Base-by-base conservation (phyloP, 768 basidiomycete species). In the Lanmaoa rubissima region DNA sequence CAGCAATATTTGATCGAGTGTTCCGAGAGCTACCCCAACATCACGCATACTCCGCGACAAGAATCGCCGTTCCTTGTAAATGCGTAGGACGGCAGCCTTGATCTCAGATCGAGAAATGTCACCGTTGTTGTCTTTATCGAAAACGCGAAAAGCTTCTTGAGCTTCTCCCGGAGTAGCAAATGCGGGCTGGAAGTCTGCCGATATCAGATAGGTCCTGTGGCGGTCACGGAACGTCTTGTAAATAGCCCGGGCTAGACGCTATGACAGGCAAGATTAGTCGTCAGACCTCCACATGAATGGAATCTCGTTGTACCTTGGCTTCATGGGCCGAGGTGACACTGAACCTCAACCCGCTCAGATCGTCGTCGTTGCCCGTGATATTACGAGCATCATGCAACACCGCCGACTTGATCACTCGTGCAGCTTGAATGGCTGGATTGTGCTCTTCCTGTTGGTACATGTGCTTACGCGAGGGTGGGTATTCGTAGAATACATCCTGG, bases 61-160 rank as follows among this genome's bases (percentile, higher is more conserved):
- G 74, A 85, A 85, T 24, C 88, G 80, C 2, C 90, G 84, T 67
- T 92, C 90, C 68, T 86, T 88, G 77, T 92, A 92, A 13, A 88
- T 78, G 65, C 80, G 84, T 57, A 90, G 71, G 26, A 90, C 66
- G 31, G 79, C 80, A 28, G 80, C 75, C 73, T 90, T 92, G 66
- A 92, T 80, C 69, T 92, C 90, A n/a, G 81, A 76, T 38, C 84
- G 82, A 14, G 86, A 84, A 53, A 91, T 77, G 65, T 92, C 90
- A 9, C 87, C 87, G 59, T 92, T 89, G 65, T 81, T 78, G 67
- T 92, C 90, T 61, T 77, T 80, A 71, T 91, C 88, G 63, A 91
- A 88, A 40, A 90, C 80, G 48, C 80, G 79, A 77, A 92, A 92
- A 2, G 89, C 90, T 12, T 76, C 77, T 56, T 82, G 76, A 14